These are phyloP conservation scores for Symmetrospora coprosmae DNA, from an alignment of 768 basidiomycete genomes.

Conservation along the genomic window DNA sequence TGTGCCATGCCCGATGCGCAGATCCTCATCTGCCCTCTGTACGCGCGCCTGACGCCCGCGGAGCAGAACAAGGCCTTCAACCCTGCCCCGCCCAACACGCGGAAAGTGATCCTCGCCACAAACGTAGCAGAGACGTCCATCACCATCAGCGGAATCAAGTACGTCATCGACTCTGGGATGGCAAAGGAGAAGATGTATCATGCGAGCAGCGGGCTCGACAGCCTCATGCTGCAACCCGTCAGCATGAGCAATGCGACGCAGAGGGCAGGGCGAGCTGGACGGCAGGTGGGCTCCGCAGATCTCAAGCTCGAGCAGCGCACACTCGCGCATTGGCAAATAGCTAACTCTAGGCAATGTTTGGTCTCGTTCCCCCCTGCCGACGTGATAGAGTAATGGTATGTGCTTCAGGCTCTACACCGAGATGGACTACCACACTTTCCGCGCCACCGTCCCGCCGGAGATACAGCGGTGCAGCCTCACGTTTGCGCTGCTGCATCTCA, in stretches of 20 bases:
- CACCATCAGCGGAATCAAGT: slow-evolving; percentile 88
- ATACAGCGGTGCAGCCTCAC: slow-evolving; percentile 76
- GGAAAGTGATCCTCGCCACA: slow-evolving; percentile 89
- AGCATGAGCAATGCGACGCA: slow-evolving; percentile 73
- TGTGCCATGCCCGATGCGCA: slow-evolving; percentile 33
- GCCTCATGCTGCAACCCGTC: slow-evolving; percentile 64
- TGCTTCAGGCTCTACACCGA: slow-evolving; percentile 93
- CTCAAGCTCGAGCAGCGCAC: too few species aligned
- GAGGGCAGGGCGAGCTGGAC: slow-evolving; percentile 88
- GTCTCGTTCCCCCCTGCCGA: not conserved
- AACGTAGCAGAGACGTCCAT: slow-evolving; percentile 98
- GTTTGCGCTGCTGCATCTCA: slow-evolving; percentile 64
- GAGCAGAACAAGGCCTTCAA: slow-evolving; percentile 68
- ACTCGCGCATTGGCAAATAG: not conserved
- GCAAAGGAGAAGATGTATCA: slow-evolving; percentile 80
- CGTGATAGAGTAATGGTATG: slow-evolving; percentile 52
- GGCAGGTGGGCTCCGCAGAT: slow-evolving; percentile 53
- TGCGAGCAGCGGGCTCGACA: slow-evolving; percentile 53
- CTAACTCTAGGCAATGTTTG: not conserved
- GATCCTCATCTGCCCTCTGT: slow-evolving; percentile 68
- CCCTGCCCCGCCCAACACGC: slow-evolving; percentile 49
- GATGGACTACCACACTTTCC: slow-evolving; percentile 54
- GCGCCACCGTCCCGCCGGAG: slow-evolving; percentile 62
- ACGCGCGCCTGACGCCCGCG: slow-evolving; percentile 62
- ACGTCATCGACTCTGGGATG: slow-evolving; percentile 89